phyloP scores from a whole-genome alignment of 1,284 basidiomycete species.

The Ganoderma sp. region DNA sequence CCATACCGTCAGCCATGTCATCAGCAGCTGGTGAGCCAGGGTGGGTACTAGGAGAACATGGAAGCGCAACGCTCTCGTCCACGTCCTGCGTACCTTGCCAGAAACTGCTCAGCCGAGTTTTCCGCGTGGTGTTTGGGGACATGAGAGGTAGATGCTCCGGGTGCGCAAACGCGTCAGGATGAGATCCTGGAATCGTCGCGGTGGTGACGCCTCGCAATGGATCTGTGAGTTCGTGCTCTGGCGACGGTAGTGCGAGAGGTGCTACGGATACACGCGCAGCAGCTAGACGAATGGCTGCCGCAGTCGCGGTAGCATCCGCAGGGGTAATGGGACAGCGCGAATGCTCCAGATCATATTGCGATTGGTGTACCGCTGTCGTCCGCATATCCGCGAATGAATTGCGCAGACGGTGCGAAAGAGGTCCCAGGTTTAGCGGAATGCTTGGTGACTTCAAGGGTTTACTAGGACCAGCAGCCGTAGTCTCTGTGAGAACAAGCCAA shows the following conservation, averaged over 20 bases:
- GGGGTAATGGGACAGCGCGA: conserved; percentile 44
- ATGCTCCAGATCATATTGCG: conserved; percentile 34
- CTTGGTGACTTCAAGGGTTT: conserved; percentile 29
- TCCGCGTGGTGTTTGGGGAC: conserved; percentile 59
- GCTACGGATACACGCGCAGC: conserved; percentile 75
- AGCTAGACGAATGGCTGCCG: conserved; percentile 86
- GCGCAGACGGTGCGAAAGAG: conserved; percentile 53
- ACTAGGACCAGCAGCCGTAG: conserved; percentile 12
- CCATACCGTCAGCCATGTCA: background rate
- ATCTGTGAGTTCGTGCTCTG: conserved; percentile 86
- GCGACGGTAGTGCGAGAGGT: conserved; percentile 83
- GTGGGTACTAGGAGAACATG: background rate
- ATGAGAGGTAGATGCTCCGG: conserved; percentile 26
- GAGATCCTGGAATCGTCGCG: conserved; percentile 70
- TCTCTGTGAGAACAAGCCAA: conserved; percentile 8
- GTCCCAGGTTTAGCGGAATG: conserved; percentile 35
- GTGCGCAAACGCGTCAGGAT: conserved; percentile 40
- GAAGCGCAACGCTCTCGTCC: conserved; percentile 33
- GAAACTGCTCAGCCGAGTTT: conserved; percentile 65
- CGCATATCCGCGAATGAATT: conserved; percentile 62
- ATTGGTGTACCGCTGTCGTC: conserved; percentile 33
- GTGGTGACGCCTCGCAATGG: conserved; percentile 76
- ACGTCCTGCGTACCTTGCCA: conserved; percentile 71
- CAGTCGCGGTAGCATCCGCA: conserved; percentile 67
- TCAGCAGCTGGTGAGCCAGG: background rate